Evolutionary conservation across 768 basidiomycete species (phyloP).

Genomic region (Lanmaoa rubissima): DNA sequence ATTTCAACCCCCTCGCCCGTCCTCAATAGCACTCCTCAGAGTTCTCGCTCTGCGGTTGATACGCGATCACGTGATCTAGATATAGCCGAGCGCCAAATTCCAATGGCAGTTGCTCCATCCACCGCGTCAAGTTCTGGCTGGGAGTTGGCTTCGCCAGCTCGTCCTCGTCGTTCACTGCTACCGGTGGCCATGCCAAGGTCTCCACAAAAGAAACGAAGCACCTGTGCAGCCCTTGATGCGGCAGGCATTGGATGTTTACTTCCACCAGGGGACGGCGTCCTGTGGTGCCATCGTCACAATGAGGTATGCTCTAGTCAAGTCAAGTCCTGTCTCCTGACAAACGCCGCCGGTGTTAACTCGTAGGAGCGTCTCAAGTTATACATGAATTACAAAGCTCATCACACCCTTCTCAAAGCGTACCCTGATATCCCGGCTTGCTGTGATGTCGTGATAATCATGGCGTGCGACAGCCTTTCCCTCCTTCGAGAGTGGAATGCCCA

Average conservation of each 20-base stretch:
- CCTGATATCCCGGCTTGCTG: slow-evolving; percentile 28
- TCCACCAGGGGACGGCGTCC: slow-evolving; percentile 2
- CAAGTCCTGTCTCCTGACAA: background rate
- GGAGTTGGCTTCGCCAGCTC: background rate
- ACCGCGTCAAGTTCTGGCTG: background rate
- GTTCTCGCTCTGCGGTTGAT: background rate
- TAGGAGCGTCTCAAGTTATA: slow-evolving; percentile 39
- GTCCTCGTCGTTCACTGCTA: background rate
- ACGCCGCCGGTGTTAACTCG: background rate
- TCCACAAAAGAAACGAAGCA: slow-evolving; percentile 8
- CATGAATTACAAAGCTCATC: slow-evolving; percentile 35
- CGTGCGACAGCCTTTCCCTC: slow-evolving; percentile 31
- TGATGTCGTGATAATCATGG: slow-evolving; percentile 23
- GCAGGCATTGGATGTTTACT: slow-evolving; percentile 16
- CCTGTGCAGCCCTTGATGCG: slow-evolving; percentile 18
- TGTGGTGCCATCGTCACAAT: slow-evolving; percentile 34
- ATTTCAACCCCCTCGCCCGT: background rate
- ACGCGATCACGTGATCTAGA: slow-evolving; percentile 2
- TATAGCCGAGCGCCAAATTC: background rate
- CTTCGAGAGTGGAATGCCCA: slow-evolving; percentile 34
- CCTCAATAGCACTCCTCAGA: too few species aligned
- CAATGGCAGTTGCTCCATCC: background rate
- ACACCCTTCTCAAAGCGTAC: slow-evolving; percentile 30
- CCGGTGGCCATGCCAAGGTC: slow-evolving; percentile 2
- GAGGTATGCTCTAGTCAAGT: slow-evolving; percentile 18